phyloP scores from a whole-genome alignment of 169 alveolate genomes.

The Plasmodium gallinaceum region DNA sequence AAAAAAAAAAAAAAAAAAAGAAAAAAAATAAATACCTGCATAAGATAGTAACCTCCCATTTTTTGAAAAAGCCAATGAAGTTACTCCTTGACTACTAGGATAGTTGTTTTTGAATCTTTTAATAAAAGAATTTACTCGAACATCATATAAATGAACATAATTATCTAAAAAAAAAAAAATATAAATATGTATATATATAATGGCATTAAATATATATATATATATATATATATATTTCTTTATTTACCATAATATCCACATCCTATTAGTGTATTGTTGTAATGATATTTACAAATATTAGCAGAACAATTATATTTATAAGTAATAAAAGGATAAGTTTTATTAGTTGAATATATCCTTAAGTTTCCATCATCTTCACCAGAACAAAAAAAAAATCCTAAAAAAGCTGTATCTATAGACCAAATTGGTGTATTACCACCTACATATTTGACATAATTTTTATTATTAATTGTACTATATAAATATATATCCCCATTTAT shows the following conservation, averaged over 20 bases:
- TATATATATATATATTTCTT: neutral
- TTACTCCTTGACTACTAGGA: conserved; percentile 69
- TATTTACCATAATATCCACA: conserved; percentile 70
- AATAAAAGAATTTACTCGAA: conserved; percentile 54
- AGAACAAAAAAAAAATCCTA: conserved; percentile 63
- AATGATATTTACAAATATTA: conserved; percentile 62
- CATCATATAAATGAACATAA: conserved; percentile 63
- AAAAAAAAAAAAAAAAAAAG: conserved; percentile 12
- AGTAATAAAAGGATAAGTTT: conserved; percentile 64
- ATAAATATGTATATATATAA: neutral
- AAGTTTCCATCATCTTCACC: conserved; percentile 76
- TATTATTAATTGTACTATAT: conserved; percentile 69
- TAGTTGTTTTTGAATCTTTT: conserved; percentile 68
- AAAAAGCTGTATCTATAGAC: conserved; percentile 71
- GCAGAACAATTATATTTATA: conserved; percentile 66
- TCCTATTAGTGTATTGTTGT: conserved; percentile 58
- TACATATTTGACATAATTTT: conserved; percentile 72
- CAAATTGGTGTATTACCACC: conserved; percentile 76
- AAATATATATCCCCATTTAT: conserved; percentile 74
- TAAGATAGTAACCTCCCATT: conserved; percentile 51
- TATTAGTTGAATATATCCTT: conserved; percentile 71
- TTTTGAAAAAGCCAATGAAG: conserved; percentile 73
- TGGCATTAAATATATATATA: neutral
- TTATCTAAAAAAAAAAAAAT: conserved; percentile 26
- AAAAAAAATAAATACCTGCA: conserved; percentile 46